These are phyloP conservation scores for Heimioporus retisporus DNA, from an alignment of 1,284 basidiomycete genomes.

Conservation along the genomic window DNA sequence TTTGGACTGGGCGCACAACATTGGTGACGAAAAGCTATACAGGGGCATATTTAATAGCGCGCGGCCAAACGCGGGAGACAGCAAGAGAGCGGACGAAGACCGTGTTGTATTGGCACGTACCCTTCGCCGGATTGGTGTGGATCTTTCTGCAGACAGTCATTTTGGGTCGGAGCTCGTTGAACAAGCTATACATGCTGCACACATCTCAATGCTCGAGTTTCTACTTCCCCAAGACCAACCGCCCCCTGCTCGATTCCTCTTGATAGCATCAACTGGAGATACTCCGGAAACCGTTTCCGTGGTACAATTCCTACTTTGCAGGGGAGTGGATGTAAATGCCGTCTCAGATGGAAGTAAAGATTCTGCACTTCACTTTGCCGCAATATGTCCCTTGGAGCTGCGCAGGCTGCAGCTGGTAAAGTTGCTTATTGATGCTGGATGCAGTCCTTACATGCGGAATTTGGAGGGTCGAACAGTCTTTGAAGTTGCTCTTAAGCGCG, in stretches of 20 bases:
- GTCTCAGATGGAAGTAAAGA: neutral
- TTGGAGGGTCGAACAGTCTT: neutral
- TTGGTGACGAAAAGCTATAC: neutral
- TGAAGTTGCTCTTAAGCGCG: neutral
- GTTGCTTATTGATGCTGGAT: conserved; percentile 1
- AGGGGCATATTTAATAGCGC: conserved; percentile 1
- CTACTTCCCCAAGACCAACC: conserved; percentile 1
- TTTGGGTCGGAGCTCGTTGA: conserved; percentile 1
- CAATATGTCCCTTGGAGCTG: conserved; percentile 8
- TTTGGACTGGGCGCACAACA: conserved; percentile 1
- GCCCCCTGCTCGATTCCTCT: neutral
- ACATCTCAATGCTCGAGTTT: conserved; percentile 1
- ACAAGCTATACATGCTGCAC: conserved; percentile 5
- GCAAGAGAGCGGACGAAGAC: neutral
- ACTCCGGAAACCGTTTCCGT: neutral
- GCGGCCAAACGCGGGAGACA: neutral
- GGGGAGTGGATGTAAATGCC: neutral
- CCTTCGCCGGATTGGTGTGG: neutral
- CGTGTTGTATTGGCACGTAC: neutral
- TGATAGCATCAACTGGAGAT: neutral
- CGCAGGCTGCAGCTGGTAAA: neutral
- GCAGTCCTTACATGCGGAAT: neutral
- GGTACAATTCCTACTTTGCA: neutral
- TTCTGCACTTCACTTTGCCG: conserved; percentile 5
- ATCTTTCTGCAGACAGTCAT: conserved; percentile 2